Percentiles rank a stretch among this genome's conserved stretches.
Evolutionary conservation across 441 rosid genomes (phyloP).

Genomic region (Populus hybrid): DNA sequence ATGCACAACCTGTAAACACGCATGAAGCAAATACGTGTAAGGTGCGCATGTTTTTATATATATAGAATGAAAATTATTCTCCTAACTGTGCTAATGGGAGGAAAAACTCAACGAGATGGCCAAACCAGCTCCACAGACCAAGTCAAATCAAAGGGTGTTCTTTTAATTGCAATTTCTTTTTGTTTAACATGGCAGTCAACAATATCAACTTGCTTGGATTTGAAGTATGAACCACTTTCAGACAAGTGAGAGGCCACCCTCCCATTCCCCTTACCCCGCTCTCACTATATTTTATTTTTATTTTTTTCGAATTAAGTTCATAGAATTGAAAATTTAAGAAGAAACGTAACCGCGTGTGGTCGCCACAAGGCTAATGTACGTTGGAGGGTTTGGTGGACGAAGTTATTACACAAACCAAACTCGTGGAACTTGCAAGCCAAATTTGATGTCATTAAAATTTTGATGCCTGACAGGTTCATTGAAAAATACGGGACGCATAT

Average conservation of each 20-base stretch:
- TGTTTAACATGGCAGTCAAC: slow-evolving; percentile 8
- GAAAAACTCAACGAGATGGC: neutral
- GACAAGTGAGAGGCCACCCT: no score
- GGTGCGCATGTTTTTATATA: no score
- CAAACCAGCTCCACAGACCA: neutral
- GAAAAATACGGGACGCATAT: slow-evolving; percentile 87
- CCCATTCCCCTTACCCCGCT: no score
- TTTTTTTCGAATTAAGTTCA: neutral
- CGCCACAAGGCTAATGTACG: no score
- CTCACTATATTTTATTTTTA: no score
- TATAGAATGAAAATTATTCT: no score
- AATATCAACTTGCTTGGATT: neutral
- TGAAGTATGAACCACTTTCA: neutral
- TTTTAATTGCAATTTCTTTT: neutral
- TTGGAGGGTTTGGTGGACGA: neutral
- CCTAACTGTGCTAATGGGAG: no score
- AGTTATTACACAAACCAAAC: neutral
- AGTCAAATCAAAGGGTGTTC: neutral
- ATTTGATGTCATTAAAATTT: neutral
- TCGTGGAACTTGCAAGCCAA: no score
- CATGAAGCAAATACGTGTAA: no score
- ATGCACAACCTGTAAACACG: no score
- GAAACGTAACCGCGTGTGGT: no score
- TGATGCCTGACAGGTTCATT: slow-evolving; percentile 59
- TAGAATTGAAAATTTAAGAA: neutral